Conservation (phyloP, 2,329 filamentous ascomycete species). For the Aphanocladium album region DNA sequence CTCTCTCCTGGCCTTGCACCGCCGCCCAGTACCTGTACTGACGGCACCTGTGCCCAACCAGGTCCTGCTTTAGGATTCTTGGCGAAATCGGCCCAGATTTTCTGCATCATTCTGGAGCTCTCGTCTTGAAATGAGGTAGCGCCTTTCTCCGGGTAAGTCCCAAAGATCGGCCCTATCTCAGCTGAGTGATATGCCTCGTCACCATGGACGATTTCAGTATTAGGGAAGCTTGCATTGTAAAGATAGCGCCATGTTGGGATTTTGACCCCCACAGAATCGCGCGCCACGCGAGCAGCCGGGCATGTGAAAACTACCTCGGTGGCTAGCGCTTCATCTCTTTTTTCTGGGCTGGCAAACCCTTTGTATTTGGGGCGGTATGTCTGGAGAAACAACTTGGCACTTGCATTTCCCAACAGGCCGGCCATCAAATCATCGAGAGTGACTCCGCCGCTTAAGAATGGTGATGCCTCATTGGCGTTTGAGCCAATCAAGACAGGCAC, state of each 20-base stretch:
- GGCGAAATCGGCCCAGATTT: constrained; percentile 25
- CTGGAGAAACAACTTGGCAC: neutral
- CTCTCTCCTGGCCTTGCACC: constrained; percentile 16
- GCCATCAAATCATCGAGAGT: constrained; percentile 1
- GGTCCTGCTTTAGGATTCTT: constrained; percentile 22
- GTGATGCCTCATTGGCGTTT: constrained; percentile 9
- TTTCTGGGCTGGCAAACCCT: neutral
- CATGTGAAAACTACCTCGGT: constrained; percentile 22
- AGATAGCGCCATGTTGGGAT: constrained; percentile 40
- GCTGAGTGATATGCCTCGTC: constrained; percentile 42
- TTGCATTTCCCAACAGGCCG: neutral
- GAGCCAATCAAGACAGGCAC: constrained; percentile 12
- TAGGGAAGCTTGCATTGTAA: constrained; percentile 45
- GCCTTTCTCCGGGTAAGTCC: constrained; percentile 22
- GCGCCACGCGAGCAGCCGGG: constrained; percentile 20
- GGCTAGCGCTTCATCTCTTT: constrained; percentile 18
- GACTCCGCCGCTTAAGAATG: neutral
- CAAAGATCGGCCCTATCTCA: constrained; percentile 41
- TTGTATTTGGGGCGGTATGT: neutral
- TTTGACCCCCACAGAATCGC: constrained; percentile 26
- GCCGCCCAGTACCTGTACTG: constrained; percentile 22
- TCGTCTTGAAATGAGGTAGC: constrained; percentile 19
- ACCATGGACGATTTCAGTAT: constrained; percentile 33
- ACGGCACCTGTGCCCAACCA: constrained; percentile 21
- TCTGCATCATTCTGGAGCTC: constrained; percentile 22